These are phyloP conservation scores for Aureobasidium sp. DNA, from an alignment of 2,329 filamentous ascomycete genomes.

Conservation along the genomic window DNA sequence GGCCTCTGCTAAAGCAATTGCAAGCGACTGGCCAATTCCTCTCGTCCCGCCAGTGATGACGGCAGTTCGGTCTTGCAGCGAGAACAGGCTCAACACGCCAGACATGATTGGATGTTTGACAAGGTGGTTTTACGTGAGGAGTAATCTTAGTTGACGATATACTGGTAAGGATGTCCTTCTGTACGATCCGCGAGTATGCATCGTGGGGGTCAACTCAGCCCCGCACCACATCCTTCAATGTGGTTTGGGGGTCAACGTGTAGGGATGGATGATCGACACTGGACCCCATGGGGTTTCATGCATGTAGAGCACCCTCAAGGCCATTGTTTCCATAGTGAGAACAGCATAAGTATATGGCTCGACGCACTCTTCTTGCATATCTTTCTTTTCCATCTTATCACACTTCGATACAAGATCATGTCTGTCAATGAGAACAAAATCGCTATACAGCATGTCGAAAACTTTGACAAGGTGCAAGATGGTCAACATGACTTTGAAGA, in stretches of 20 bases:
- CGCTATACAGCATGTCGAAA: constrained; percentile 8
- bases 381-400: not conserved
- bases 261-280: not conserved
- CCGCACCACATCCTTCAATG: not conserved
- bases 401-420: not conserved
- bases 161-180: not conserved
- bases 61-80: constrained; percentile 45
- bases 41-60: constrained; percentile 48
- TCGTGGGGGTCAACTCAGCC: constrained; percentile 1
- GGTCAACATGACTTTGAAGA: constrained; percentile 1
- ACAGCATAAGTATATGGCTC: constrained; percentile 4
- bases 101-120: constrained; percentile 30
- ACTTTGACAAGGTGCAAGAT: constrained; percentile 2
- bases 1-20: constrained; percentile 47
- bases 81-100: constrained; percentile 45
- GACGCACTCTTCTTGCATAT: not conserved
- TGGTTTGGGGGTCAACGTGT: constrained; percentile 7
- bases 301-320: not conserved
- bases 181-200: not conserved
- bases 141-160: too few relatives aligned
- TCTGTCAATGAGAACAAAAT: constrained; percentile 7
- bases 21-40: constrained; percentile 50
- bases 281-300: constrained; percentile 6
- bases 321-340: not conserved
- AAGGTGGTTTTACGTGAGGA: too few relatives aligned